These are phyloP conservation scores for Psilocybe subaeruginosa DNA, from an alignment of 768 basidiomycete species.

Conservation along the genomic window DNA sequence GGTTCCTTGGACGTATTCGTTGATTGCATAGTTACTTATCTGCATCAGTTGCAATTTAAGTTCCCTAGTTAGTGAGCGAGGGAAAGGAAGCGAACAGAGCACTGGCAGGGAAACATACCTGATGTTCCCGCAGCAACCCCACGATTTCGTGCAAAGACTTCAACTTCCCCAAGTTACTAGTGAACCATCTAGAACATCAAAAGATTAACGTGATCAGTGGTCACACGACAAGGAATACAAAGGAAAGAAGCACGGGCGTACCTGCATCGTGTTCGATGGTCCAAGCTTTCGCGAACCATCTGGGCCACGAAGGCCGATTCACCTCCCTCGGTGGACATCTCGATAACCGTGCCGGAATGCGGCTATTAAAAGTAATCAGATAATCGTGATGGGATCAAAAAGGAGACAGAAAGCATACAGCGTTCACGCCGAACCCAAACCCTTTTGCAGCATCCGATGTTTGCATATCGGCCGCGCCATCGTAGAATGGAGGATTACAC, in stretches of 20 bases:
- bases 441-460: constrained; percentile 6
- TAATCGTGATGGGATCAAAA: not conserved
- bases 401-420: not conserved
- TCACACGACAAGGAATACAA: not conserved
- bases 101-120: not conserved
- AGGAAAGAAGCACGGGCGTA: not conserved
- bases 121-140: constrained; percentile 1
- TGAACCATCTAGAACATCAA: constrained; percentile 3
- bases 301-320: constrained; percentile 7
- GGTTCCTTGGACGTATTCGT: constrained; percentile 9
- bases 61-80: not conserved
- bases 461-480: constrained; percentile 6
- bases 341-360: constrained; percentile 7
- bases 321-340: constrained; percentile 9
- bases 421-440: constrained; percentile 7
- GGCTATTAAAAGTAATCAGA: not conserved
- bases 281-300: constrained; percentile 7
- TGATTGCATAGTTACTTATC: constrained; percentile 10
- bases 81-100: not conserved
- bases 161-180: constrained; percentile 7
- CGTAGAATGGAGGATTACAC: constrained; percentile 8
- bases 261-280: constrained; percentile 2
- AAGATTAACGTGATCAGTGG: not conserved
- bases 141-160: constrained; percentile 6
- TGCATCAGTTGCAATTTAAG: not conserved